phyloP scores from a whole-genome alignment of 2,329 filamentous ascomycete species.

The Dryadomyces quercivorus region DNA sequence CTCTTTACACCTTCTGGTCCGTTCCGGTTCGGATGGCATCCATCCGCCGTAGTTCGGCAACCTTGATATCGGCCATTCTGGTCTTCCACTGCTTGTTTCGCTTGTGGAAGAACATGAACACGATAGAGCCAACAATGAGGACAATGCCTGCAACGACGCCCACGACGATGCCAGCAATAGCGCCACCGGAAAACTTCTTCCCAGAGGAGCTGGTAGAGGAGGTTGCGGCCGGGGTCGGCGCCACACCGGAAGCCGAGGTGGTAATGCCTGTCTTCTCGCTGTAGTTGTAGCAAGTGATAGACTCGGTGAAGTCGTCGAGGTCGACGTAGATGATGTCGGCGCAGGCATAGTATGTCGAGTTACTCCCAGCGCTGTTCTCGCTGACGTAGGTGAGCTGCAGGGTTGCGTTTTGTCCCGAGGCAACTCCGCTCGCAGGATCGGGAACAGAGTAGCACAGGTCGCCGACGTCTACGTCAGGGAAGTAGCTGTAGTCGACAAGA shows the following conservation, averaged over 20 bases:
- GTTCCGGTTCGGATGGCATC: too few relatives aligned
- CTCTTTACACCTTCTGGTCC: too few relatives aligned
- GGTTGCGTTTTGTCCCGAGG: background rate
- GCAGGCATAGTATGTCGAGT: background rate
- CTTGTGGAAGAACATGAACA: background rate
- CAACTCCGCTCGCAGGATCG: background rate
- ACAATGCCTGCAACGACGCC: background rate
- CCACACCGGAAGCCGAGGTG: background rate
- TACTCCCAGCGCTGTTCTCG: background rate
- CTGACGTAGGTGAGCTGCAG: background rate
- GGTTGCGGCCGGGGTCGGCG: background rate
- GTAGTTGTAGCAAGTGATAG: background rate
- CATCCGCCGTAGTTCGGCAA: too few relatives aligned
- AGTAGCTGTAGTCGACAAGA: background rate
- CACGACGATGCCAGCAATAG: background rate
- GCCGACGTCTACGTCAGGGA: background rate
- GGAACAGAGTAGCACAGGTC: background rate
- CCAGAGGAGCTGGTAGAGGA: background rate
- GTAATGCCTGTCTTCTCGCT: background rate
- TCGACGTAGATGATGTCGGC: background rate
- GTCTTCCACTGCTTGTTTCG: too few relatives aligned
- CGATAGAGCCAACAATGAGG: background rate
- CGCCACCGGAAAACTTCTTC: background rate
- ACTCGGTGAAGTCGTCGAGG: constrained; percentile 12
- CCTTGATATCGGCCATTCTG: too few relatives aligned